Base-by-base conservation (phyloP, 2,329 filamentous ascomycete species). In the Saccharata proteae region DNA sequence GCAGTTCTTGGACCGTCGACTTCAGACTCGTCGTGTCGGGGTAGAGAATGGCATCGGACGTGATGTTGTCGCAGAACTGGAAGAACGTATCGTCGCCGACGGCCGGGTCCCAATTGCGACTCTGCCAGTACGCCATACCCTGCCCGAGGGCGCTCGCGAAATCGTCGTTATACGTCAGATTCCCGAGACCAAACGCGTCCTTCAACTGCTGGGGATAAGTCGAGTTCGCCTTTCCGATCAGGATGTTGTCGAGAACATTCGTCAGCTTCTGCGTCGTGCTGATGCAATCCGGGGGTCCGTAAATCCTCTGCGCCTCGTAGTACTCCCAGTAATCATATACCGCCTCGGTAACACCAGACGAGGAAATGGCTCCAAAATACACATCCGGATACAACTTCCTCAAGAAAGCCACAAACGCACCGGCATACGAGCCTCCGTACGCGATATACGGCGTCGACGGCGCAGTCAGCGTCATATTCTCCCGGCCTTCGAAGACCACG, bases 341-440 rank as follows among this genome's bases (percentile, higher is more conserved):
- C 3, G 81, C 81, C 37, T 72, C 70, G 0, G 80, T 81, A 1
- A 90, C 81, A 1, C 80, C 84, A 1, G 80, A 88, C 0, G 80
- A 85, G 0, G 80, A 77, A 29, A 93, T 88, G 4, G 77, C 71
- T 31, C 72, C 84, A 67, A 71, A 88, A 55, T 80, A 90, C 6
- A 78, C 58, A 18, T 88, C 74, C 0, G 84, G 83, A 49, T 93
- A 92, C 11, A 77, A 50, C 36, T 79, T 75, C 18, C 83, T 74
- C 21, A 84, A 55, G 43, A 93, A 78, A 0, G 84, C 81, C 29
- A 75, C 80, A 42, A 86, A 80, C 0, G 76, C 77, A 3, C 84
- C 84, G 0, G 83, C 80, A 46, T 93, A 93, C 0, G 79, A 85
- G 1, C 83, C 83, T 2, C 84, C 84, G 38, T 92, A 93, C 0